Evolutionary conservation across 2,329 filamentous ascomycete genomes (phyloP), one percentile per base, ranked within the genome.

Genomic region (Setomelanomma holmii): DNA sequence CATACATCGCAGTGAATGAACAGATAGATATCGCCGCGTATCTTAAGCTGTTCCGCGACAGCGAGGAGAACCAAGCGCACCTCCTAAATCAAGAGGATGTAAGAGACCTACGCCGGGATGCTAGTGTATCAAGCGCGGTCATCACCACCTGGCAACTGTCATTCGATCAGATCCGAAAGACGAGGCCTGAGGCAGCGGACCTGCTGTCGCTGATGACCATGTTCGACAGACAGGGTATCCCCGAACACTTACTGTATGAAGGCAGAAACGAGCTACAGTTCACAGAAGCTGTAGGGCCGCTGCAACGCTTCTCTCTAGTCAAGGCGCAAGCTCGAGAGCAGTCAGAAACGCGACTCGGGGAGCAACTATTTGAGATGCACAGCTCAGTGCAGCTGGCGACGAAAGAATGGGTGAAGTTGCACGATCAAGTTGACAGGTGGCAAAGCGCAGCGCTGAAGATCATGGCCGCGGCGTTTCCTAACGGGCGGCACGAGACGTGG

Each of bases 201-300:
- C 63, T 81, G 16, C 56, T 82, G 0, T 77, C 76, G 2, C 66
- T 81, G 0, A 81, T 82, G 75, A 79, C 78, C 66, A 76, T 78
- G 49, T 82, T 78, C 55, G 70, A 82, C 43, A 64, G 66, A 17
- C 73, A 80, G 55, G 74, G 69, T 5, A 79, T 81, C 20, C 73
- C 75, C 0, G 67, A 72, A 21, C 24, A 6, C 7, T 6, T 30
- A 38, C 8, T 45, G n/a, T 12, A 48, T 76, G 12, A 7, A 12
- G 12, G 7, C 7, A 45, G 36, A 4, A 41, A 53, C 6, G 17
- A 36, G 19, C 3, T 6, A 5, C 2, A n/a, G 21, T 59, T 57
- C 21, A 30, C 59, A 12, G 53, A 61, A 11, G 61, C 60, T 36
- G 8, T 64, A 5, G 52, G 49, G n/a, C 48, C 39, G 11, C 42